Evolutionary conservation across 495 filamentous ascomycete species (phyloP).

Genomic region (Penicillium verhagenii): DNA sequence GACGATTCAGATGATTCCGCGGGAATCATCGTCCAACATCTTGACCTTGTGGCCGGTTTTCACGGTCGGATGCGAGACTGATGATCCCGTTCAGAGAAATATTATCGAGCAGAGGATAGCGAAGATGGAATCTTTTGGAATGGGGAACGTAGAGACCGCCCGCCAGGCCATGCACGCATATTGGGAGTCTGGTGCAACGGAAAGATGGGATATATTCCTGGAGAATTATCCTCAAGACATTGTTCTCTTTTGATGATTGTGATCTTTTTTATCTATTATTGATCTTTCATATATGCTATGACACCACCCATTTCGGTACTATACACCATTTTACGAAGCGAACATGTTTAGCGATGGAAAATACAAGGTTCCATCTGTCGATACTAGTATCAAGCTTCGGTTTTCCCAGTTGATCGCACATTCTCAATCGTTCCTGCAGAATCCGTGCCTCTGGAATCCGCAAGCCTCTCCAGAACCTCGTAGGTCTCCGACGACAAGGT

Average conservation of each 20-base stretch:
- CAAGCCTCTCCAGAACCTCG: conserved; percentile 2
- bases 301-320: no score
- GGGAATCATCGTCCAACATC: conserved; percentile 4
- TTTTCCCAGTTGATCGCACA: neutral
- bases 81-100: conserved; percentile 1
- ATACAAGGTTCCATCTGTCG: no score
- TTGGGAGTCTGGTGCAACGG: conserved; percentile 4
- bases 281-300: no score
- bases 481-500: conserved; percentile 3
- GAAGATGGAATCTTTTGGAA: conserved; percentile 5
- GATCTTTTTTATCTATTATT: no score
- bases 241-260: conserved; percentile 7
- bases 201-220: conserved; percentile 10
- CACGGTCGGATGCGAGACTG: conserved; percentile 8
- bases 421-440: neutral
- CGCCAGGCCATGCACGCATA: conserved; percentile 8
- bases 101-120: conserved; percentile 3
- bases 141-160: conserved; percentile 10
- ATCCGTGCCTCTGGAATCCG: neutral
- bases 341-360: no score
- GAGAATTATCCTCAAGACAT: conserved; percentile 4
- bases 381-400: neutral
- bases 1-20: conserved; percentile 4
- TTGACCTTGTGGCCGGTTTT: conserved; percentile 6
- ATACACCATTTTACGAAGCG: neutral